Percentiles rank a stretch among this genome's conserved stretches.
phyloP scores from a whole-genome alignment of 768 basidiomycete genomes.

The Boletus vermiculosoides region DNA sequence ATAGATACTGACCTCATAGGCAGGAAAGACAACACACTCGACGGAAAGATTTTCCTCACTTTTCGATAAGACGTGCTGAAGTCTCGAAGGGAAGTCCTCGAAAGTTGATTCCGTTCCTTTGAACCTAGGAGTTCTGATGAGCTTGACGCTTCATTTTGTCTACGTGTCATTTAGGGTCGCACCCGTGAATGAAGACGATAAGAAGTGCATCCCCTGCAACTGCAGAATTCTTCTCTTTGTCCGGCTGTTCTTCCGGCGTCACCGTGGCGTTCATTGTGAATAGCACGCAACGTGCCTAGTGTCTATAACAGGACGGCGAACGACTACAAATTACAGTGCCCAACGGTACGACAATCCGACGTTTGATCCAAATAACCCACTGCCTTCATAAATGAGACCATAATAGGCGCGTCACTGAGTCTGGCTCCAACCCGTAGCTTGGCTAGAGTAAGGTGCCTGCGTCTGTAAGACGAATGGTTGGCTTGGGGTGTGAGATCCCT shows the following conservation, averaged over 20 bases:
- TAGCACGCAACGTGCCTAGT: neutral
- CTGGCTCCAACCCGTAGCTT: conserved; percentile 30
- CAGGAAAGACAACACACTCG: conserved; percentile 83
- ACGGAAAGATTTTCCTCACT: conserved; percentile 55
- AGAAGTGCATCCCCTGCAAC: conserved; percentile 49
- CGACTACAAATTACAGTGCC: neutral
- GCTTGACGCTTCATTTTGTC: neutral
- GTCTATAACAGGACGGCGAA: conserved; percentile 13
- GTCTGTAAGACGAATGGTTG: conserved; percentile 44
- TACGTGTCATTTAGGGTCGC: conserved; percentile 23
- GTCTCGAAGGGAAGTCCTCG: conserved; percentile 70
- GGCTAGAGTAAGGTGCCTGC: conserved; percentile 55
- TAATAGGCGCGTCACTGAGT: conserved; percentile 22
- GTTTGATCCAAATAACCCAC: neutral
- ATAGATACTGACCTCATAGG: conserved; percentile 65
- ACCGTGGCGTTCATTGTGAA: conserved; percentile 11
- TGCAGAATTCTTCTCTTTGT: conserved; percentile 3
- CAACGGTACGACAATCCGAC: neutral
- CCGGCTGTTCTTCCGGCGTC: conserved; percentile 6
- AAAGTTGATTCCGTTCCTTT: conserved; percentile 72
- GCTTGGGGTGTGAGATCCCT: conserved; percentile 24
- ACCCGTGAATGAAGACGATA: conserved; percentile 80
- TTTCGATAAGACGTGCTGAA: conserved; percentile 73
- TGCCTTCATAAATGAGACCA: neutral
- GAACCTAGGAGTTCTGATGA: conserved; percentile 37